These are phyloP conservation scores for Malania oleifera DNA, from an alignment of 164 flowering plant genomes.

Conservation along the genomic window DNA sequence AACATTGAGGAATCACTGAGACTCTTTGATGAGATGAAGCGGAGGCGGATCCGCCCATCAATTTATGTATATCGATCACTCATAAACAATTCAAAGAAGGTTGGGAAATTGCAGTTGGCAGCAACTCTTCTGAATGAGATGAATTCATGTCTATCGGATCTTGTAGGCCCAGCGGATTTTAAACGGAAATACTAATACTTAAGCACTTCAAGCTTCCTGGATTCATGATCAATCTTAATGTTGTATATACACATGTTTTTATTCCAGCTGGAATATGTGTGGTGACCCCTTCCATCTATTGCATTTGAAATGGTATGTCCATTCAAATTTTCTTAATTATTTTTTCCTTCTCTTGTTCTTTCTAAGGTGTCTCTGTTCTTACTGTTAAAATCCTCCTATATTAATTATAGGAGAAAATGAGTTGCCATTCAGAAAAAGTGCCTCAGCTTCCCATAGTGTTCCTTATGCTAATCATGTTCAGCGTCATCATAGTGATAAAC, in stretches of 20 bases:
- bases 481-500: no score
- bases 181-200: conserved; percentile 33
- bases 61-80: conserved; percentile 57
- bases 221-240: no score
- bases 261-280: no score
- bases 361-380: no score
- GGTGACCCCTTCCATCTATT: background rate
- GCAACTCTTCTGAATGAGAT: conserved; percentile 46
- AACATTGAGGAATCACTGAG: conserved; percentile 52
- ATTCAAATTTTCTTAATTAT: background rate
- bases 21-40: conserved; percentile 71
- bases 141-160: conserved; percentile 36
- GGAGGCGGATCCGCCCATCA: conserved; percentile 49
- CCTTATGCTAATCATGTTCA: no score
- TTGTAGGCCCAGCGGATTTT: conserved; percentile 61
- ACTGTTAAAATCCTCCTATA: no score
- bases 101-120: conserved; percentile 62
- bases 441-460: no score
- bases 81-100: conserved; percentile 47
- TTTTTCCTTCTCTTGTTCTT: background rate
- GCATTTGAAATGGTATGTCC: background rate
- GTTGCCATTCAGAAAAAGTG: no score
- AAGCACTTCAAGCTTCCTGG: background rate
- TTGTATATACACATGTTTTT: no score
- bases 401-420: no score